Evolutionary conservation across 495 filamentous ascomycete species (phyloP), one percentile per base, ranked within the genome.

Genomic region (Penicillium cataractarum): DNA sequence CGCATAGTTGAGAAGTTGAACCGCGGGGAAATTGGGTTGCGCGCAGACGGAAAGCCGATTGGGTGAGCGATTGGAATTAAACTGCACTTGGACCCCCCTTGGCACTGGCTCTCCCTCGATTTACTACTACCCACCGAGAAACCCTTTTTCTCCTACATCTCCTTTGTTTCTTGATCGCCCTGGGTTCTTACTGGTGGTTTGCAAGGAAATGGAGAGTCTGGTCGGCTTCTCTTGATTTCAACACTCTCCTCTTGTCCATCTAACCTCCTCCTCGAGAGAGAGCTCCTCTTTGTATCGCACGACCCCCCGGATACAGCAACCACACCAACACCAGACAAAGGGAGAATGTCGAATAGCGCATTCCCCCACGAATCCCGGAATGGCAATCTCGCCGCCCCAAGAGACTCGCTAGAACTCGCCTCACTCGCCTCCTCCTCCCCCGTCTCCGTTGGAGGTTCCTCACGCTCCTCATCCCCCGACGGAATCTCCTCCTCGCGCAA

Each of bases 341-440:
- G 57, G 53, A 70, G 57, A 37, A 81, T 80, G 77, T 78, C 78
- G 61, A 74, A 60, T 46, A 62, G 72, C 51, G 54, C 71, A 31
- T 76, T 73, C 55, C 67, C 71, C 22, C 62, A 68, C 56, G 73
- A 72, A 22, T 58, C 59, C 53, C 60, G 68, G 61, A 72, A 73
- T 64, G 76, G 65, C 57, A 66, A 67, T 29, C 65, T 68, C 33
- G 61, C 67, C 52, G 71, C 71, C 27, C 83, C 86, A 50, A 90
- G 95, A 69, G 95, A 98, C 82, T 99, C 95, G 57, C 88, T 99
- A 64, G 95, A 99, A 78, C 90, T 99, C 50, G 95, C 92, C 55
- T 97, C 93, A 29, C 87, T 99, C 58, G 95, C 95, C 13, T 97
- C 93, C 46, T 89, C 86, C 49, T 85, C 78, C 48, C 76, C 78